phyloP scores from a whole-genome alignment of 2,329 filamentous ascomycete genomes.

The Venturia pyrina region DNA sequence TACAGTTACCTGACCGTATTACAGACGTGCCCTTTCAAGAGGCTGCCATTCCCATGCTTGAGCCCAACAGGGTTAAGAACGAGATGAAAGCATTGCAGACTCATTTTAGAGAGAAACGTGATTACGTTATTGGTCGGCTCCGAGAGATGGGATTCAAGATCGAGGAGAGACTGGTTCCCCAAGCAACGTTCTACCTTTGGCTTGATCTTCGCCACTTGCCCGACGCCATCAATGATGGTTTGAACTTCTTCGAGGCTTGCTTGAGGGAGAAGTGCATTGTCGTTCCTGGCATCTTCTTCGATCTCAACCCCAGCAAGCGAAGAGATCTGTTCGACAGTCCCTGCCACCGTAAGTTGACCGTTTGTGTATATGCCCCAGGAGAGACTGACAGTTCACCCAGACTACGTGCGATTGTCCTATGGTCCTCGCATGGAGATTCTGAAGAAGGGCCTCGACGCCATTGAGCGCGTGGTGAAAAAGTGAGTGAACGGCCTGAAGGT shows the following conservation, averaged over 20 bases:
- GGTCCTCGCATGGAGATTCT: conserved; percentile 31
- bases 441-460: conserved; percentile 29
- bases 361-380: background rate
- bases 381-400: background rate
- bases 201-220: conserved; percentile 57
- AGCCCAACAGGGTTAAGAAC: conserved; percentile 64
- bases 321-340: conserved; percentile 89
- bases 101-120: conserved; percentile 88
- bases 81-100: conserved; percentile 86
- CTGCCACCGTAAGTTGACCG: conserved; percentile 50
- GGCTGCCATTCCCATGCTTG: conserved; percentile 86
- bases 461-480: conserved; percentile 31
- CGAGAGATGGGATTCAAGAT: conserved; percentile 80
- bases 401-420: conserved; percentile 32
- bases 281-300: conserved; percentile 96
- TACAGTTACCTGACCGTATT: background rate
- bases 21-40: conserved; percentile 90
- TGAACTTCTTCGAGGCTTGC: conserved; percentile 96
- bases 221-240: conserved; percentile 74
- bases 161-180: conserved; percentile 54
- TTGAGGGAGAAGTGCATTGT: conserved; percentile 92
- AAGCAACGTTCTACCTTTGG: conserved; percentile 93
- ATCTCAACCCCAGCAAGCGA: conserved; percentile 81
- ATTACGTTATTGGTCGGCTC: conserved; percentile 76
- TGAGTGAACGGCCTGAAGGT: conserved; percentile 17